phyloP scores from a whole-genome alignment of 1,284 basidiomycete species.

The Thecaphora thlaspeos region DNA sequence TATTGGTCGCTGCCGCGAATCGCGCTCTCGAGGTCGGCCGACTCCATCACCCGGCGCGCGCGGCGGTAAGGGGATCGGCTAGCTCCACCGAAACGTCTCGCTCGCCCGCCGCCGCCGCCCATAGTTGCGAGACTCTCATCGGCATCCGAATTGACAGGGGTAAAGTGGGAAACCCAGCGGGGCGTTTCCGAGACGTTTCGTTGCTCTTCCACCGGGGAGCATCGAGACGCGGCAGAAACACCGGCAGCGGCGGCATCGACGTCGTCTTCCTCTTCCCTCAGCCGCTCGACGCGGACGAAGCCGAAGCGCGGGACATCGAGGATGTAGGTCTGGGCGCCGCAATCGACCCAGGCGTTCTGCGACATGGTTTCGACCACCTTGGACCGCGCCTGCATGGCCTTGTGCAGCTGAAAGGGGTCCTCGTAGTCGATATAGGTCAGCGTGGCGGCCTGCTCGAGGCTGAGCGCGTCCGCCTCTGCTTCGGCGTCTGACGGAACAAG shows the following conservation, averaged over 20 bases:
- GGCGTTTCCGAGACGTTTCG: neutral
- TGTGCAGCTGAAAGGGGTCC: slow-evolving; percentile 66
- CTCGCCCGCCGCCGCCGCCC: slow-evolving; percentile 1
- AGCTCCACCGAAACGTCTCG: neutral
- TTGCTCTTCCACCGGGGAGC: no score
- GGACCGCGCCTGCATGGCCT: slow-evolving; percentile 62
- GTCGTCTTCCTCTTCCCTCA: slow-evolving; percentile 13
- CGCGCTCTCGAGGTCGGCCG: slow-evolving; percentile 60
- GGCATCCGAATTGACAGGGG: slow-evolving; percentile 23
- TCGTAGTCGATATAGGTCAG: slow-evolving; percentile 80
- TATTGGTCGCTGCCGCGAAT: slow-evolving; percentile 72
- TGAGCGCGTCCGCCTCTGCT: slow-evolving; percentile 12
- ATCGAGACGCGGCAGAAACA: no score
- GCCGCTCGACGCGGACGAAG: slow-evolving; percentile 69
- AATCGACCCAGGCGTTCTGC: slow-evolving; percentile 74
- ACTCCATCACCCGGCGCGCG: slow-evolving; percentile 17
- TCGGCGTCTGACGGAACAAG: slow-evolving; percentile 7
- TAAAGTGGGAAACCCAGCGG: slow-evolving; percentile 19
- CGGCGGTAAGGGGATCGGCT: slow-evolving; percentile 29
- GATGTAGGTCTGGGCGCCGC: slow-evolving; percentile 72
- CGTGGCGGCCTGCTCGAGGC: slow-evolving; percentile 55
- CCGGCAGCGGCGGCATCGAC: neutral
- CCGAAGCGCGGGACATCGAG: slow-evolving; percentile 75
- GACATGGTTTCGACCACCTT: slow-evolving; percentile 63
- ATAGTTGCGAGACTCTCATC: slow-evolving; percentile 31